Percentiles rank a stretch among this genome's conserved stretches.
Conservation (phyloP, 768 basidiomycete genomes). For the Termitomyces sp. region DNA sequence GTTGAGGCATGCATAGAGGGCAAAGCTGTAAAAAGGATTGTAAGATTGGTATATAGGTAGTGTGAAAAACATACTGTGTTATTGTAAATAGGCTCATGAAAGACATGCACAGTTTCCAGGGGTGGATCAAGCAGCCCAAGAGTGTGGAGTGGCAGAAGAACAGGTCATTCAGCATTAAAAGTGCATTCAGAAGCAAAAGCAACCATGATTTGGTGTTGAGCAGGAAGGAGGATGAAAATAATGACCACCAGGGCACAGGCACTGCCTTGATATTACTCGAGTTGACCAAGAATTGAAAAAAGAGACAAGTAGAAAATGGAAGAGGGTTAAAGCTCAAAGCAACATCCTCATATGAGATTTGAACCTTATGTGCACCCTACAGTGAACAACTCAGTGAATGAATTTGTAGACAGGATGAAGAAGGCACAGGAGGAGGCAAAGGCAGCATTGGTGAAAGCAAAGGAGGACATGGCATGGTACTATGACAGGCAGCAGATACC, state of each 20-base stretch:
- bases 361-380: too few species aligned
- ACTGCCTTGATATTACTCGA: conserved; percentile 25
- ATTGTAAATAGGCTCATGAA: conserved; percentile 16
- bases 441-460: too few species aligned
- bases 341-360: too few species aligned
- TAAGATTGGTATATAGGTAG: not conserved
- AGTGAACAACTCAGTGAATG: too few species aligned
- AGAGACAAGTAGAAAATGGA: conserved; percentile 11
- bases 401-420: too few species aligned
- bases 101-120: conserved; percentile 1
- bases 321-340: conserved; percentile 5
- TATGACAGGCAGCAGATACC: too few species aligned
- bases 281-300: too few species aligned
- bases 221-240: conserved; percentile 12
- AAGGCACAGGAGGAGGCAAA: too few species aligned
- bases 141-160: conserved; percentile 47
- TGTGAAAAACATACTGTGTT: conserved; percentile 7
- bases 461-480: too few species aligned
- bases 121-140: conserved; percentile 33
- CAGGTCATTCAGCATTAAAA: conserved; percentile 31
- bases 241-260: conserved; percentile 33
- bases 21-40: conserved; percentile 13
- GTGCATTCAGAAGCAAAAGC: conserved; percentile 5
- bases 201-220: conserved; percentile 8
- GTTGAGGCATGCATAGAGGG: conserved; percentile 15